Percentiles rank a stretch among this genome's conserved stretches.
Evolutionary conservation across 2,329 filamentous ascomycete genomes (phyloP).

Genomic region (Hymenoscyphus fructigenus): DNA sequence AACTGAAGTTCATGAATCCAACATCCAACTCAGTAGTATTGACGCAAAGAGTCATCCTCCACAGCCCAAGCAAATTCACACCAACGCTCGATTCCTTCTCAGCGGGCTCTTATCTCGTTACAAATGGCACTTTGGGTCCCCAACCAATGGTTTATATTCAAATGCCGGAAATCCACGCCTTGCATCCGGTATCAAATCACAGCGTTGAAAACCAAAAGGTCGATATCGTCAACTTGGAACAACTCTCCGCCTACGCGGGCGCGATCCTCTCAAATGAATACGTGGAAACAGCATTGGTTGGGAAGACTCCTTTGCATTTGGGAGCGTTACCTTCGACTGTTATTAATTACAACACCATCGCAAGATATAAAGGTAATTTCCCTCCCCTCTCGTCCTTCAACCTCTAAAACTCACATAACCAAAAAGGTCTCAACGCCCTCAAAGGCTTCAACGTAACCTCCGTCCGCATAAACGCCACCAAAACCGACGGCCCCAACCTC

Average conservation of each 20-base stretch:
- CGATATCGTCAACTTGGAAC: slow-evolving; percentile 42
- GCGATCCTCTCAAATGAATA: slow-evolving; percentile 48
- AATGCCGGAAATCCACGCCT: slow-evolving; percentile 35
- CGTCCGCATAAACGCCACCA: slow-evolving; percentile 45
- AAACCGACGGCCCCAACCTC: slow-evolving; percentile 49
- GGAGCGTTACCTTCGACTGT: slow-evolving; percentile 48
- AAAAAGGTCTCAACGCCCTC: slow-evolving; percentile 57
- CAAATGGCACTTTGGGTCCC: slow-evolving; percentile 35
- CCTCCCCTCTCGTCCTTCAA: neutral
- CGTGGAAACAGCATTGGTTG: slow-evolving; percentile 49
- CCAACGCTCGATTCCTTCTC: slow-evolving; percentile 55
- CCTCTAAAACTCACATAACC: slow-evolving; percentile 10
- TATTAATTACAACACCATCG: slow-evolving; percentile 55
- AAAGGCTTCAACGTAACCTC: slow-evolving; percentile 49
- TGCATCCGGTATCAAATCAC: slow-evolving; percentile 38
- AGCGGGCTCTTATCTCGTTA: slow-evolving; percentile 48
- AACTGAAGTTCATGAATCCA: slow-evolving; percentile 52
- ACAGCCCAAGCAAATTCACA: slow-evolving; percentile 49
- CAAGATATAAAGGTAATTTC: slow-evolving; percentile 53
- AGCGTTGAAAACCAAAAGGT: slow-evolving; percentile 47
- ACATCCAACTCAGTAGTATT: slow-evolving; percentile 48
- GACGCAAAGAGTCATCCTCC: slow-evolving; percentile 47
- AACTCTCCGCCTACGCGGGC: slow-evolving; percentile 50
- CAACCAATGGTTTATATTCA: slow-evolving; percentile 30
- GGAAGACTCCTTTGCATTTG: slow-evolving; percentile 51